A percentile compares a stretch with the other conserved stretches of the same genome.
These are phyloP conservation scores for Crithidia expoeki DNA, from an alignment of 208 protist genomes.

Conservation along the genomic window DNA sequence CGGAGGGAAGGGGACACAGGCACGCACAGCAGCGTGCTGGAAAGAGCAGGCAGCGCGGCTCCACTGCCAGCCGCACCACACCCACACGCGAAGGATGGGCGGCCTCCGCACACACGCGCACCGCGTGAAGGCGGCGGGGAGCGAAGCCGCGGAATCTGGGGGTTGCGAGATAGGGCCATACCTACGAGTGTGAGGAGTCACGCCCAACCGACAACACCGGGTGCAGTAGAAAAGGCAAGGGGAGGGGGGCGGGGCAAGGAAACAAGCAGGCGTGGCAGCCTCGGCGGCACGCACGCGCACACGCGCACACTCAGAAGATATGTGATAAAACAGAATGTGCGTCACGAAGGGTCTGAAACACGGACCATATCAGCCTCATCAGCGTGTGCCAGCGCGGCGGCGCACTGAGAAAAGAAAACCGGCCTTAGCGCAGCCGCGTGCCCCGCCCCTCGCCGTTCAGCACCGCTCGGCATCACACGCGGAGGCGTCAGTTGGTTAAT, in stretches of 20 bases:
- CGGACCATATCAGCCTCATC: conserved; percentile 85
- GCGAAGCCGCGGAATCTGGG: too few species aligned
- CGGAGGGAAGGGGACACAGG: conserved; percentile 1
- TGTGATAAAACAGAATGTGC: conserved; percentile 54
- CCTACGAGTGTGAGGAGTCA: conserved; percentile 32
- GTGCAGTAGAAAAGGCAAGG: neutral
- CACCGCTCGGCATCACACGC: conserved; percentile 30
- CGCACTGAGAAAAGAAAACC: too few species aligned
- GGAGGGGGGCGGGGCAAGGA: neutral
- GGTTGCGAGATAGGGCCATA: conserved; percentile 38
- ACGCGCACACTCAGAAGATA: conserved; percentile 54
- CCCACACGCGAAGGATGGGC: too few species aligned
- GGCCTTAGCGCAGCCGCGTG: conserved; percentile 7
- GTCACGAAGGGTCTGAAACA: conserved; percentile 75
- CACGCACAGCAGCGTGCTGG: neutral
- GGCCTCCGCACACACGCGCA: too few species aligned
- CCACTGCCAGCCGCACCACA: too few species aligned
- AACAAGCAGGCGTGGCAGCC: neutral
- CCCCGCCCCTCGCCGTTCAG: conserved; percentile 19
- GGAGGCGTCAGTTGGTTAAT: conserved; percentile 37
- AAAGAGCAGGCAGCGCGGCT: too few species aligned
- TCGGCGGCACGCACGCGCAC: neutral
- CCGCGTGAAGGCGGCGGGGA: too few species aligned
- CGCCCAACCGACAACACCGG: conserved; percentile 52
- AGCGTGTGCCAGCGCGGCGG: conserved; percentile 15